These are phyloP conservation scores for Macrotyloma uniflorum DNA, from an alignment of 306 rosid genomes.

Conservation along the genomic window DNA sequence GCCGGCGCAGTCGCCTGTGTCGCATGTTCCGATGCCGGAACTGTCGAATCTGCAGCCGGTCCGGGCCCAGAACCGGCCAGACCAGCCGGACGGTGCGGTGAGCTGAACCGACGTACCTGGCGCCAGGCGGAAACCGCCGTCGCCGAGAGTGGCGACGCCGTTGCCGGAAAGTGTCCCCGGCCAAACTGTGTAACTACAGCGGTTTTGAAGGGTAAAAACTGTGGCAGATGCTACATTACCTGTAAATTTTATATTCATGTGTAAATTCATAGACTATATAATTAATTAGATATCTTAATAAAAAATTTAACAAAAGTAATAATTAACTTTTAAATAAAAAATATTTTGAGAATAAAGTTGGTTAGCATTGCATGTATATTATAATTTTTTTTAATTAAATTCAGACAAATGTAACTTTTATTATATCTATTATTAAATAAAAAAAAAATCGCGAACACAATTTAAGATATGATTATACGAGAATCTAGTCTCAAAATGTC, in stretches of 20 bases:
- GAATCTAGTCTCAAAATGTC: background rate
- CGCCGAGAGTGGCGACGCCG: conserved; percentile 60
- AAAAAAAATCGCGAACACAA: background rate
- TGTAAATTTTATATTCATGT: conserved; percentile 17
- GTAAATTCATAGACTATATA: no score
- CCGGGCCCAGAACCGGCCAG: conserved; percentile 88
- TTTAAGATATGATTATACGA: background rate
- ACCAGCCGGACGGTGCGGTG: conserved; percentile 77
- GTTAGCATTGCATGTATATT: no score
- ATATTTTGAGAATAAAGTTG: no score
- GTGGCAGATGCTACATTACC: conserved; percentile 53
- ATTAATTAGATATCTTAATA: no score
- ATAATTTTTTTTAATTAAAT: no score
- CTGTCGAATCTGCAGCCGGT: conserved; percentile 71
- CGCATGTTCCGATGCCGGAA: conserved; percentile 61
- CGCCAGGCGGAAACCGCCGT: conserved; percentile 58
- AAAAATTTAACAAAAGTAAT: no score
- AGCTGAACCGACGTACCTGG: conserved; percentile 49
- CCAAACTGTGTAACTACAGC: conserved; percentile 71
- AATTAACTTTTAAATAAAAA: no score
- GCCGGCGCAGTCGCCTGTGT: conserved; percentile 68
- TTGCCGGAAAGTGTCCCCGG: conserved; percentile 83
- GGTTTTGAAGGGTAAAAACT: conserved; percentile 62
- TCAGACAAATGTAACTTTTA: background rate
- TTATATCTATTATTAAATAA: background rate